phyloP scores from a whole-genome alignment of 2,329 filamentous ascomycete species.

The Phaeosphaeria sp. region DNA sequence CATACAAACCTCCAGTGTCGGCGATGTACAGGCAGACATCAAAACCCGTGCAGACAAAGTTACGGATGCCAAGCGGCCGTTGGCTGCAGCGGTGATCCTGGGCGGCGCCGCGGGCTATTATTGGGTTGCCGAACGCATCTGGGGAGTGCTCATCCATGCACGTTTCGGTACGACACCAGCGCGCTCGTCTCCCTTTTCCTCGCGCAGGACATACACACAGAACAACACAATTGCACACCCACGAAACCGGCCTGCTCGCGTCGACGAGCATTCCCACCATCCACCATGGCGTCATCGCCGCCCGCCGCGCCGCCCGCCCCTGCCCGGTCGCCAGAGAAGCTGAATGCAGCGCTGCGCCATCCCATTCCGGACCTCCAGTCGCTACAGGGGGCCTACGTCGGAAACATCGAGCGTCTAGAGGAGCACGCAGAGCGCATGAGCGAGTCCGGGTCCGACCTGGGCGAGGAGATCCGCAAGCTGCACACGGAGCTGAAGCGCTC shows the following conservation, averaged over 20 bases:
- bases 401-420: conserved; percentile 77
- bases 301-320: conserved; percentile 25
- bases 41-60: background rate
- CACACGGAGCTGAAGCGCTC: conserved; percentile 74
- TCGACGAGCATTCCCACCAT: background rate
- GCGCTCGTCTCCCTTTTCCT: conserved; percentile 22
- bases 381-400: conserved; percentile 66
- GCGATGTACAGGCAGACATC: background rate
- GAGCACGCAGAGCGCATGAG: conserved; percentile 77
- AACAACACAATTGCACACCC: background rate
- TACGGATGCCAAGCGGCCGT: conserved; percentile 16
- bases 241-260: conserved; percentile 3
- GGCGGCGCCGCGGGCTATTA: conserved; percentile 26
- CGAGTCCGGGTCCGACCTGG: conserved; percentile 74
- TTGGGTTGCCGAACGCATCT: conserved; percentile 21
- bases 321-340: conserved; percentile 26
- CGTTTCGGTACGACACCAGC: conserved; percentile 22
- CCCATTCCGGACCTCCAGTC: conserved; percentile 68
- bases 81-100: conserved; percentile 10
- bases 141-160: conserved; percentile 11
- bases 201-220: background rate
- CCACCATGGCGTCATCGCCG: conserved; percentile 32
- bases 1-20: too few relatives aligned
- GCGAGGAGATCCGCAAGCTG: conserved; percentile 77
- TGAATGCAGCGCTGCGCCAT: conserved; percentile 51